These are phyloP conservation scores for Eucalyptus sideroxylon DNA, from an alignment of 345 rosid genomes.

Conservation along the genomic window DNA sequence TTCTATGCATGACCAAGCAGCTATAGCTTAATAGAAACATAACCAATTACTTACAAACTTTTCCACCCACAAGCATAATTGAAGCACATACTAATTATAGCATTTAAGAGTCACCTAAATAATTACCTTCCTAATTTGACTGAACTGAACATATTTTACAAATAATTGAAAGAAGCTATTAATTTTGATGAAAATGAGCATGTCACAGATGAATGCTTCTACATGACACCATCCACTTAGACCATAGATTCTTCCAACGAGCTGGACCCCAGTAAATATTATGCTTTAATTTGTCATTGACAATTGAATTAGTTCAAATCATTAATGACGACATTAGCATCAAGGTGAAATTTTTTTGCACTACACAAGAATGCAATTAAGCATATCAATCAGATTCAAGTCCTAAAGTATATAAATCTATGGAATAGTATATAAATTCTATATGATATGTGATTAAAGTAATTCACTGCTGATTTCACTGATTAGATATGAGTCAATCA, in stretches of 20 bases:
- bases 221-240: not conserved
- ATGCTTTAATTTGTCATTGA: not conserved
- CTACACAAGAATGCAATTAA: not conserved
- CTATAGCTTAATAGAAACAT: not conserved
- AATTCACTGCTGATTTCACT: not conserved
- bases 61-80: not conserved
- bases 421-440: not conserved
- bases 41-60: not conserved
- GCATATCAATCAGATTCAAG: not conserved
- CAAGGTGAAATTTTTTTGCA: accelerated
- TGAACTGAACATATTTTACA: not conserved
- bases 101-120: not conserved
- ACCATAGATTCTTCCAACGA: not conserved
- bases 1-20: not conserved
- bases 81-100: not conserved
- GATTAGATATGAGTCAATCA: not conserved
- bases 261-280: not conserved
- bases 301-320: not conserved
- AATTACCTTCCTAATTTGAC: not conserved
- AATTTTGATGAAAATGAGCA: not conserved
- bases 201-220: not conserved
- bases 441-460: not conserved
- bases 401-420: not conserved
- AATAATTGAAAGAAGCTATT: not conserved
- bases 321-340: not conserved